These are phyloP conservation scores for Gastrodia elata DNA, from an alignment of 106 monocot species.

Conservation along the genomic window DNA sequence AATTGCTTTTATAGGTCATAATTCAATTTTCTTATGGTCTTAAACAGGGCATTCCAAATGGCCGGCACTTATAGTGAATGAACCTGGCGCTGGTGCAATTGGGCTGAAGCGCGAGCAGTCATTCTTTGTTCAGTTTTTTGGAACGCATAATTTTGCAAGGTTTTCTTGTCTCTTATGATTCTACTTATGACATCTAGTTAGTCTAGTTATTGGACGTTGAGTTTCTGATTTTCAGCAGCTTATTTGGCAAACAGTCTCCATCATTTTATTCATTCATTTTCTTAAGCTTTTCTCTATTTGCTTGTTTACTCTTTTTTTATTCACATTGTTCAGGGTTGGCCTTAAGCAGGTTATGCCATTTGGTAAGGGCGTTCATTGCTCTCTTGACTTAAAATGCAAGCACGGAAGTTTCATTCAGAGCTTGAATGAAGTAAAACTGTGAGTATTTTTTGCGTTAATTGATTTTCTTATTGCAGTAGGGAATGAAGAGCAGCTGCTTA, in stretches of 20 bases:
- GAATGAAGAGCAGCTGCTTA: background rate
- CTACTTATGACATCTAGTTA: background rate
- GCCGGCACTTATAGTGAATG: slow-evolving; percentile 84
- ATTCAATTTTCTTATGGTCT: slow-evolving; percentile 6
- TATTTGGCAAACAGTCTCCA: background rate
- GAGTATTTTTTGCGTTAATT: slow-evolving; percentile 17
- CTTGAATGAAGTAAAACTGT: slow-evolving; percentile 89
- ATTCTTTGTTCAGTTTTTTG: slow-evolving; percentile 91
- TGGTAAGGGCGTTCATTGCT: slow-evolving; percentile 71
- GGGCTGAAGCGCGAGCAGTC: slow-evolving; percentile 49
- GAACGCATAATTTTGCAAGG: slow-evolving; percentile 99
- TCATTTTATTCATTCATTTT: background rate
- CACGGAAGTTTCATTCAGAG: slow-evolving; percentile 56
- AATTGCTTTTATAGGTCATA: background rate
- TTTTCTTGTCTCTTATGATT: slow-evolving; percentile 9
- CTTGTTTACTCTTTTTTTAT: slow-evolving; percentile 9
- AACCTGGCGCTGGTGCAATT: slow-evolving; percentile 40
- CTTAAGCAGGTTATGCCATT: slow-evolving; percentile 71
- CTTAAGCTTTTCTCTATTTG: background rate
- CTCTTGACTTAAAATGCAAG: slow-evolving; percentile 90
- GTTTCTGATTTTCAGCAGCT: background rate
- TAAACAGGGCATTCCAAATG: slow-evolving; percentile 92
- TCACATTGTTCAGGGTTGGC: slow-evolving; percentile 54
- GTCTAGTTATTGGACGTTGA: too few species aligned
- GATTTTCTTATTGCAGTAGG: background rate